Percentiles rank a stretch among this genome's conserved stretches.
These are phyloP conservation scores for Coemansia sp. DNA, from an alignment of 192 early-diverging fungal genomes.

Conservation along the genomic window DNA sequence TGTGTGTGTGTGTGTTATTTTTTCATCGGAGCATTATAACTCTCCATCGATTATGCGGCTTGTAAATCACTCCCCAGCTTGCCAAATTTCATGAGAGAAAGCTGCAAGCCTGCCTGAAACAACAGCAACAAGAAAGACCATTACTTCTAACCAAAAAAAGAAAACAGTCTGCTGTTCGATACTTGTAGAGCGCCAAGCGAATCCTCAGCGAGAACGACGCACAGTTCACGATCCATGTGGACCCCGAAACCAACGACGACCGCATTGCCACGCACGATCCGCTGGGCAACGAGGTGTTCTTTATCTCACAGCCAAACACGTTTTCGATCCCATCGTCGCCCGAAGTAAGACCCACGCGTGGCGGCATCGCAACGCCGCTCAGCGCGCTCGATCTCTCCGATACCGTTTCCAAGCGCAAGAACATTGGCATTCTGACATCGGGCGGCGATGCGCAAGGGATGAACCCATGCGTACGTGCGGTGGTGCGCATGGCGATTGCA, in stretches of 20 bases:
- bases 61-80: background rate
- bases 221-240: constrained; percentile 34
- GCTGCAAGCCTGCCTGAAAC: too few species aligned
- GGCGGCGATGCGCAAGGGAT: constrained; percentile 98
- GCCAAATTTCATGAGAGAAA: background rate
- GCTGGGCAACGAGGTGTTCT: constrained; percentile 74
- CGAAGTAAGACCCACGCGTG: constrained; percentile 17
- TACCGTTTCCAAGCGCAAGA: constrained; percentile 53
- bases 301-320: constrained; percentile 62
- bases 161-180: background rate
- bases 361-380: constrained; percentile 7
- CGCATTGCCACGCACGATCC: constrained; percentile 68
- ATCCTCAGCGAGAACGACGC: constrained; percentile 12
- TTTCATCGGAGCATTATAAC: too few species aligned
- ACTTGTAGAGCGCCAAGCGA: constrained; percentile 19
- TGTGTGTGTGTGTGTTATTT: background rate
- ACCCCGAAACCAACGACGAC: constrained; percentile 27
- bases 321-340: constrained; percentile 53
- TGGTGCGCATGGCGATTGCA: constrained; percentile 84
- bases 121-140: background rate
- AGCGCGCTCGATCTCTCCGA: constrained; percentile 4
- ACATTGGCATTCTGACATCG: constrained; percentile 90
- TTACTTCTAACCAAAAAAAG: background rate
- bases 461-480: constrained; percentile 92
- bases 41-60: background rate